Conservation (phyloP, 2,329 filamentous ascomycete genomes). For the Eutypella sp. region DNA sequence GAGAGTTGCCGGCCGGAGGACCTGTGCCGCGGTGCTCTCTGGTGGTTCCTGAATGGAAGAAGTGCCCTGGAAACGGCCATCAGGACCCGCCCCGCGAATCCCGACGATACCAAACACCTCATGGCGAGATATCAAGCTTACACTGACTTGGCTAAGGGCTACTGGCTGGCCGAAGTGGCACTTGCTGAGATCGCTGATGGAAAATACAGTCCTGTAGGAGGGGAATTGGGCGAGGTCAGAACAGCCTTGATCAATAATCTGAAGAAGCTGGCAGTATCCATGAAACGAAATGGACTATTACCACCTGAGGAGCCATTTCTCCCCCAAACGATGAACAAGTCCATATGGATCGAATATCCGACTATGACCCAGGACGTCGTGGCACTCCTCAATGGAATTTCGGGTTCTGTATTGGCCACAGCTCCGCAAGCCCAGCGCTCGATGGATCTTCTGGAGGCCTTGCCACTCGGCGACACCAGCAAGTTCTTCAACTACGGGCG, state of each 20-base stretch:
- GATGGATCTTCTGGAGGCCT: slow-evolving; percentile 57
- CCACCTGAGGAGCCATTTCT: slow-evolving; percentile 63
- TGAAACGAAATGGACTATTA: slow-evolving; percentile 77
- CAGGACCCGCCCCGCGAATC: slow-evolving; percentile 54
- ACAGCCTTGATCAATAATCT: slow-evolving; percentile 59
- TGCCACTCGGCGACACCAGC: slow-evolving; percentile 72
- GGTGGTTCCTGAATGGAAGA: slow-evolving; percentile 88
- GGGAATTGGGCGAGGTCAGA: slow-evolving; percentile 49
- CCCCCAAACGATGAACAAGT: slow-evolving; percentile 74
- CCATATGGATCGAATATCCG: slow-evolving; percentile 78
- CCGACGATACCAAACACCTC: slow-evolving; percentile 51
- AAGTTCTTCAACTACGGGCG: slow-evolving; percentile 75
- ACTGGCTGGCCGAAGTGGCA: slow-evolving; percentile 67
- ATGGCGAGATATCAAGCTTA: slow-evolving; percentile 69
- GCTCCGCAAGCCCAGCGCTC: slow-evolving; percentile 41
- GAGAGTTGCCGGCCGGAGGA: slow-evolving; percentile 58
- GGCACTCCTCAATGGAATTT: slow-evolving; percentile 62
- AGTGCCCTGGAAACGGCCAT: slow-evolving; percentile 69
- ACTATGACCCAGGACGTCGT: slow-evolving; percentile 66
- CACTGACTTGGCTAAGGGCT: slow-evolving; percentile 76
- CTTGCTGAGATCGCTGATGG: slow-evolving; percentile 44
- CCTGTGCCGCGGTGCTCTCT: slow-evolving; percentile 68
- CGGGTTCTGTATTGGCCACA: slow-evolving; percentile 44
- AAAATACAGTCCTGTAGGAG: slow-evolving; percentile 36
- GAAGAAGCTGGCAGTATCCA: slow-evolving; percentile 71